Evolutionary conservation across 768 basidiomycete genomes (phyloP).

Genomic region (Psilocybe tampanensis): DNA sequence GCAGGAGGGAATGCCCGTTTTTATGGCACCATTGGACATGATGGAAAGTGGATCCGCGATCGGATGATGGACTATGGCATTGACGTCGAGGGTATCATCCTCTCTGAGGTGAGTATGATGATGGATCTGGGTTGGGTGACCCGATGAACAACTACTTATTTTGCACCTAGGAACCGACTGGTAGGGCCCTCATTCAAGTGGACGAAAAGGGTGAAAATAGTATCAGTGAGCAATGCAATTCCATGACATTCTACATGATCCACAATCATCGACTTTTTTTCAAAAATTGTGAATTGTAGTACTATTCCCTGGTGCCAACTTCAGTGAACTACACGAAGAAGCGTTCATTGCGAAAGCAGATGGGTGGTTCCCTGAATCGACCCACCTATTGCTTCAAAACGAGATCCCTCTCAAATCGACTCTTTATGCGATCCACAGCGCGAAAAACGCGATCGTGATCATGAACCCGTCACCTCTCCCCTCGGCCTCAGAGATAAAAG

Average conservation of each 20-base stretch:
- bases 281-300: constrained; percentile 39
- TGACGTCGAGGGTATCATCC: constrained; percentile 36
- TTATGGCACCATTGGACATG: constrained; percentile 55
- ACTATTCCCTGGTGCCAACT: constrained; percentile 61
- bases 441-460: constrained; percentile 33
- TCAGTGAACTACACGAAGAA: constrained; percentile 38
- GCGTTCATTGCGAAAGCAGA: constrained; percentile 16
- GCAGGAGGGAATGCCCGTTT: constrained; percentile 52
- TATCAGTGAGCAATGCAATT: constrained; percentile 46
- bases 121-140: not conserved
- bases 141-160: not conserved
- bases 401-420: constrained; percentile 53
- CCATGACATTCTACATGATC: not conserved
- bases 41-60: constrained; percentile 51
- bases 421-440: constrained; percentile 32
- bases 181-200: constrained; percentile 64
- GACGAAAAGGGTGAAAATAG: constrained; percentile 60
- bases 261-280: not conserved
- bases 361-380: constrained; percentile 35
- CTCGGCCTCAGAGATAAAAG: constrained; percentile 33
- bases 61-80: constrained; percentile 42
- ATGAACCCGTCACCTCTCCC: constrained; percentile 66
- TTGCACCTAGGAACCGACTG: constrained; percentile 47
- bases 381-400: constrained; percentile 61
- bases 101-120: constrained; percentile 37